Evolutionary conservation across 2,329 filamentous ascomycete species (phyloP).

Genomic region (Trichoderma sp.): DNA sequence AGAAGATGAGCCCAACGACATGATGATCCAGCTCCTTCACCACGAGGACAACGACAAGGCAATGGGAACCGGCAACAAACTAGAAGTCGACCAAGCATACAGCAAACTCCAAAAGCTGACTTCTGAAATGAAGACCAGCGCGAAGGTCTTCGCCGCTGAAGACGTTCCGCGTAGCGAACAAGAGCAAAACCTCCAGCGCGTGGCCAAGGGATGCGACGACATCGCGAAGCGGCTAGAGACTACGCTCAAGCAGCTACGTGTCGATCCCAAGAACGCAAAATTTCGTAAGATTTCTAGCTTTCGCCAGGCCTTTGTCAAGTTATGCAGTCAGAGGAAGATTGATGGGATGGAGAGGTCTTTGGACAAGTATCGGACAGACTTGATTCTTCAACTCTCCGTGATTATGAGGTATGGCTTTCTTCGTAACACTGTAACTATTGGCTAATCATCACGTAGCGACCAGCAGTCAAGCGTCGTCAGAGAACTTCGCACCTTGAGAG

Average conservation of each 20-base stretch:
- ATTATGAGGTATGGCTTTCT: not conserved
- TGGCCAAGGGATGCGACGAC: not conserved
- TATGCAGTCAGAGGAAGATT: not conserved
- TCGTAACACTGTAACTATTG: not conserved
- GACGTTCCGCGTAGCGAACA: not conserved
- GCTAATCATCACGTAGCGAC: not conserved
- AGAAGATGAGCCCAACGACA: not conserved
- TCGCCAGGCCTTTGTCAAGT: not conserved
- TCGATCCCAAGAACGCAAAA: not conserved
- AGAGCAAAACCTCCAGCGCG: not conserved
- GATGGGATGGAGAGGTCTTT: not conserved
- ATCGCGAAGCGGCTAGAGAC: not conserved
- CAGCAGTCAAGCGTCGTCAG: not conserved
- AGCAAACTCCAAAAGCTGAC: not conserved
- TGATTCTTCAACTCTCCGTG: not conserved
- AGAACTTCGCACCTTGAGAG: not conserved
- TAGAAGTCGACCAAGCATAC: not conserved
- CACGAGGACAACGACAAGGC: not conserved
- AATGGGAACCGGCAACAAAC: not conserved
- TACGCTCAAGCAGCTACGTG: not conserved
- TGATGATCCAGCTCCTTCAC: not conserved
- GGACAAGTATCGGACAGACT: not conserved
- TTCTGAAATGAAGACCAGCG: not conserved
- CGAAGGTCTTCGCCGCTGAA: not conserved
- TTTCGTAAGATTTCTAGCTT: not conserved